A percentile compares a stretch with the other conserved stretches of the same genome.
phyloP scores from a whole-genome alignment of 345 rosid genomes.

The Camelina hispida region DNA sequence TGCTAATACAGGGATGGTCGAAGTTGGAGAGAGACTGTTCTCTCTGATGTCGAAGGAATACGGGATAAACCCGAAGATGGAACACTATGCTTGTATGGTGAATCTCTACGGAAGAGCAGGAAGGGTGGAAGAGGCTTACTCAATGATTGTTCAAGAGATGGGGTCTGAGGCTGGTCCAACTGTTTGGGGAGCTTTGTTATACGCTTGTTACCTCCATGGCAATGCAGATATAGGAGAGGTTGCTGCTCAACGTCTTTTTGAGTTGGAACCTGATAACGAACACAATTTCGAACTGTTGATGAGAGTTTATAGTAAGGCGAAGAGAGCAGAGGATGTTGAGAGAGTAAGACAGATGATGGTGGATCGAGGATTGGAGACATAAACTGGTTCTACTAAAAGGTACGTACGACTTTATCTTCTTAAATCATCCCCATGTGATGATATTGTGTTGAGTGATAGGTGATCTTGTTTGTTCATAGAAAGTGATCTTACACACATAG shows the following conservation, averaged over 20 bases:
- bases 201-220: constrained; percentile 70
- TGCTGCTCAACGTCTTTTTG: constrained; percentile 74
- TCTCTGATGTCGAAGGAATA: constrained; percentile 58
- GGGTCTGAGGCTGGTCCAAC: constrained; percentile 76
- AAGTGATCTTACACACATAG: constrained; percentile 24
- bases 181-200: constrained; percentile 86
- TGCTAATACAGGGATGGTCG: constrained; percentile 66
- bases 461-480: constrained; percentile 30
- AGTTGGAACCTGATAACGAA: constrained; percentile 80
- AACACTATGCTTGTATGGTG: constrained; percentile 86
- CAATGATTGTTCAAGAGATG: constrained; percentile 59
- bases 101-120: constrained; percentile 85
- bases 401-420: constrained; percentile 15
- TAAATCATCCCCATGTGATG: constrained; percentile 22
- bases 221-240: constrained; percentile 68
- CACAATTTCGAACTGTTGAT: constrained; percentile 79
- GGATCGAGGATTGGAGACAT: constrained; percentile 64
- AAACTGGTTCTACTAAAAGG: constrained; percentile 20
- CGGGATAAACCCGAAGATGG: constrained; percentile 55
- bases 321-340: constrained; percentile 56
- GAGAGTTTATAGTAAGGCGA: constrained; percentile 60
- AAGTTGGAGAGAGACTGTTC: constrained; percentile 69
- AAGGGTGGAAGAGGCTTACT: constrained; percentile 63
- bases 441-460: neutral
- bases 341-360: constrained; percentile 68